Evolutionary conservation across 768 basidiomycete genomes (phyloP), one percentile per base, ranked within the genome.

Genomic region (Suillus plorans): DNA sequence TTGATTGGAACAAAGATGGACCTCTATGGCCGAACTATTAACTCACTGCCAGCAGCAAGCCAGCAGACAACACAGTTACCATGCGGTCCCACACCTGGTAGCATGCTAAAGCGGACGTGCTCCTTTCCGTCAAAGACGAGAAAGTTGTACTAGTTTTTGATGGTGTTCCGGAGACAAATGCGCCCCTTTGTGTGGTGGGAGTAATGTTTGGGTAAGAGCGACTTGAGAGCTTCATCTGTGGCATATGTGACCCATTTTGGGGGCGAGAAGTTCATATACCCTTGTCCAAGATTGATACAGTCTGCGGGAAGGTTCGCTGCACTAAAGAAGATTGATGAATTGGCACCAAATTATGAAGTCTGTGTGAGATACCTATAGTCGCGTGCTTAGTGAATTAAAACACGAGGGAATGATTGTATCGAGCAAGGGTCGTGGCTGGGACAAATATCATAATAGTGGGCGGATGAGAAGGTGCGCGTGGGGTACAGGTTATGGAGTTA

Each of bases 31-130:
- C 47, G 31, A 45, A 37, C 42, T 41, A 22, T 61, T 20, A 7
- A 77, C 89, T 80, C 77, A 94, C 94, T 97, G n/a, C n/a, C n/a
- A n/a, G n/a, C n/a, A n/a, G n/a, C n/a, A n/a, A n/a, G 69, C 95
- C 95, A 36, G 93, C 95, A n/a, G 94, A 96, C 47, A 91, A 89
- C 62, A 98, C 93, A 8, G 97, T 98, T 49, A 99, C 89, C 0
- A 97, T 99, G 50, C 97, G 88, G 69, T 98, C 93, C 96, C 96
- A 99, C 93, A 99, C 95, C 94, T 9, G 95, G 96, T n/a, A 99
- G 83, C 44, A 82, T 93, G 4, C 96, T 95, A 70, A 99, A 91
- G 62, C 97, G 89, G 62, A 95, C 81, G 76, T 99, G 97, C 71
- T 97, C 89, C 71, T 90, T 89, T 42, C 84, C 86, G 69, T 95